These are phyloP conservation scores for Globisporangium okanoganense DNA, from an alignment of 352 stramenopile genomes.

Conservation along the genomic window DNA sequence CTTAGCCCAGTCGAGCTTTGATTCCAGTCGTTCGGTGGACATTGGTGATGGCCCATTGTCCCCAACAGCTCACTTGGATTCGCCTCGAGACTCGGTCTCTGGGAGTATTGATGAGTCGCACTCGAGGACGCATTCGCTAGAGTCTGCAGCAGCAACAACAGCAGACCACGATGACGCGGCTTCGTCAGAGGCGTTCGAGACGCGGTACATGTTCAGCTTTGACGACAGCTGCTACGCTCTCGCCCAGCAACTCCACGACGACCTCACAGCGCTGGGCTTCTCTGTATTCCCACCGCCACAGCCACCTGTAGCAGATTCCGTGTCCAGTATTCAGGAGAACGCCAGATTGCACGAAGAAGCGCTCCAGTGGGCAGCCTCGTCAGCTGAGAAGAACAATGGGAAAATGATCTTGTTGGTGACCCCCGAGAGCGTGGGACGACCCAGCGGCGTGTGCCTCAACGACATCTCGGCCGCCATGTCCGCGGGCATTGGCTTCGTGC, in stretches of 20 bases:
- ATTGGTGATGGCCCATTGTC: conserved; percentile 1
- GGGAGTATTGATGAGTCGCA: not conserved
- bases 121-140: not conserved
- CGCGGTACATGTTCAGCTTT: conserved; percentile 67
- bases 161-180: not conserved
- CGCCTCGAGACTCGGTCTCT: not conserved
- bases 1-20: conserved; percentile 25
- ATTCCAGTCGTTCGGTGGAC: conserved; percentile 14
- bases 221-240: conserved; percentile 58
- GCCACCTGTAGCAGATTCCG: conserved; percentile 4
- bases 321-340: conserved; percentile 11
- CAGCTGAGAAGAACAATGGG: conserved; percentile 42
- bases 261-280: conserved; percentile 46
- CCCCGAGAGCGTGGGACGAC: conserved; percentile 62
- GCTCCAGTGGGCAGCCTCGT: conserved; percentile 52
- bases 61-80: not conserved
- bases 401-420: conserved; percentile 72
- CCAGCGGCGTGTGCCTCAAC: conserved; percentile 61
- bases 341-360: conserved; percentile 39
- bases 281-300: conserved; percentile 30
- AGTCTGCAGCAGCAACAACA: not conserved
- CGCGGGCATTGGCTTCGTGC: conserved; percentile 61
- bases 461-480: conserved; percentile 73
- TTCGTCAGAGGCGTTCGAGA: conserved; percentile 7
- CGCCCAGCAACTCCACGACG: conserved; percentile 42